Evolutionary conservation across 1,284 basidiomycete species (phyloP), one percentile per base, ranked within the genome.

Genomic region (Marasmius fiardii): DNA sequence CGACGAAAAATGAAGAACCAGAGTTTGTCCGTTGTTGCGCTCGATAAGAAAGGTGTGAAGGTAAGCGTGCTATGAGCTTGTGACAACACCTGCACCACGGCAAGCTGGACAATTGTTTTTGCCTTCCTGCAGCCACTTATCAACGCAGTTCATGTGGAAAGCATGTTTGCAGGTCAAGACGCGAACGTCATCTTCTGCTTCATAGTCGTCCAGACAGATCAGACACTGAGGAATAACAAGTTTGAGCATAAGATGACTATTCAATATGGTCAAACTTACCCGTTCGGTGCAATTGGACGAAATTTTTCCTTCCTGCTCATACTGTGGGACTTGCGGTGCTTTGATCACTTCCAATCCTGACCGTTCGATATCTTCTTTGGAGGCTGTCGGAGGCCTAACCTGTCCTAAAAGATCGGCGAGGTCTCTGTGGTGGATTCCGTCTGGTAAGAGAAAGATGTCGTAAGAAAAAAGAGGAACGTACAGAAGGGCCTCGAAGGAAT

Each of bases 61-160:
- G 39, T 14, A 2, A 16, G 2, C 11, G 20, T 41, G 39, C 39
- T 41, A 41, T 41, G 39, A 23, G 23, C 23, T 24, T 23, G 44
- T 28, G 7, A 23, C 14, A 45, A 23, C 26, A 24, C 21, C 44
- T 16, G 44, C 16, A n/a, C 44, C 44, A 45, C 90, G 83, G 71
- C 92, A 95, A n/a, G 91, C 90, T 16, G 93, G 93, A 67, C 93
- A 96, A 58, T 91, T 92, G 67, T 96, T 95, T 54, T 85, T 80
- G 3, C 93, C 92, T 12, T 82, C 85, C 69, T 88, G 82, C 41
- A 96, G 74, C 93, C 93, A 95, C 58, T 78, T 82, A 70, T 96
- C 93, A 7, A 96, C 92, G 63, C 93, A 96, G 11, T 72, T 75
- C 63, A 85, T 85, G 66, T 96, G 93, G 78, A 93, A 95, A 8